A percentile compares a stretch with the other conserved stretches of the same genome.
Evolutionary conservation across 164 flowering plant species (phyloP).

Genomic region (Liriodendron chinense): DNA sequence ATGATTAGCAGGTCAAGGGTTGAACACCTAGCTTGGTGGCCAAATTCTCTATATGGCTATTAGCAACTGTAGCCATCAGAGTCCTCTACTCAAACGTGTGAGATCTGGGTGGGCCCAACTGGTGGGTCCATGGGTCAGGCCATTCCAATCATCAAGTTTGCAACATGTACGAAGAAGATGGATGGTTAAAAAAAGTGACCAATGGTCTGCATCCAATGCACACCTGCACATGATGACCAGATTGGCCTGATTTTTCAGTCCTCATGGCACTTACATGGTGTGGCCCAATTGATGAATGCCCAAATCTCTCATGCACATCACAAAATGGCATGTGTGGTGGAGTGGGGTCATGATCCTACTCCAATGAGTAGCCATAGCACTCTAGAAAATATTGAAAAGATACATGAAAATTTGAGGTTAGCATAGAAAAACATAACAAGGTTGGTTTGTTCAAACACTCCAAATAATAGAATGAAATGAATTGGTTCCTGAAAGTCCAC

Average conservation of each 20-base stretch:
- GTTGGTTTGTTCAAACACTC: not conserved
- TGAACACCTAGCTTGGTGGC: not conserved
- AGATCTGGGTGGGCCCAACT: too few relatives aligned
- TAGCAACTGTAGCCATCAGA: too few relatives aligned
- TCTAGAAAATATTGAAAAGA: not conserved
- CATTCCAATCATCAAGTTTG: too few relatives aligned
- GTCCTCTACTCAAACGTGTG: too few relatives aligned
- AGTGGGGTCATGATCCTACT: not conserved
- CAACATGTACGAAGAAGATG: too few relatives aligned
- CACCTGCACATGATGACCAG: not conserved
- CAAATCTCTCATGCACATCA: not conserved
- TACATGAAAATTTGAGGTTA: not conserved
- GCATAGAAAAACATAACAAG: not conserved
- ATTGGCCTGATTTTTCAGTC: not conserved
- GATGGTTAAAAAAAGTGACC: not conserved
- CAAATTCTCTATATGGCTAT: not conserved
- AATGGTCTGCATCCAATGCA: not conserved
- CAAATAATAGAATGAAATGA: not conserved
- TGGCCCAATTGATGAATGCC: not conserved
- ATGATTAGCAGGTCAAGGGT: not conserved
- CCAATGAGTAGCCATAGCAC: not conserved
- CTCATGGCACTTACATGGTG: not conserved
- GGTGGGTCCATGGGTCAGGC: too few relatives aligned
- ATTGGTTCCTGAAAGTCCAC: conserved; percentile 1
- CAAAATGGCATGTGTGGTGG: not conserved